A percentile compares a stretch with the other conserved stretches of the same genome.
These are phyloP conservation scores for Penicillium flavigenum DNA, from an alignment of 495 filamentous ascomycete genomes.

Conservation along the genomic window DNA sequence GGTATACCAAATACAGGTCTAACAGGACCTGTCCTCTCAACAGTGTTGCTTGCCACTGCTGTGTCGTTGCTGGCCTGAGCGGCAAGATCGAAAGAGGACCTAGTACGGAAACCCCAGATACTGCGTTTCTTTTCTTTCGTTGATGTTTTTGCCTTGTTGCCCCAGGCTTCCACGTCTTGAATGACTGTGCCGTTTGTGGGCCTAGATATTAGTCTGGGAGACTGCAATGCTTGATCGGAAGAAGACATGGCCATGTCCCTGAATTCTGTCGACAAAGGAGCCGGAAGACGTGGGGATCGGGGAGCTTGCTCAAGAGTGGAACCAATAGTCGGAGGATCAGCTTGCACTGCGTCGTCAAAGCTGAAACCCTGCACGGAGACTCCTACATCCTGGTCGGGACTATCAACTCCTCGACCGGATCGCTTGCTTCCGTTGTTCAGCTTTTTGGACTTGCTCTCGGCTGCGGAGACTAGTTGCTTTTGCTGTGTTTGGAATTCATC, in stretches of 20 bases:
- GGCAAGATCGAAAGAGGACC: slow-evolving; percentile 60
- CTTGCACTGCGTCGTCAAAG: slow-evolving; percentile 80
- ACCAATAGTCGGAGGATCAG: slow-evolving; percentile 63
- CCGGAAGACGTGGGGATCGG: slow-evolving; percentile 35
- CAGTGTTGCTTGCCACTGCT: slow-evolving; percentile 38
- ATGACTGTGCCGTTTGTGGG: slow-evolving; percentile 86
- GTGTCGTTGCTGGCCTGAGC: slow-evolving; percentile 40
- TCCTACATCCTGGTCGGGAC: slow-evolving; percentile 37
- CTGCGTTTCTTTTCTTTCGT: slow-evolving; percentile 85
- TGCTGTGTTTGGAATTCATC: slow-evolving; percentile 18
- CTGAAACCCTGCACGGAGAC: slow-evolving; percentile 73
- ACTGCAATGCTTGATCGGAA: slow-evolving; percentile 27
- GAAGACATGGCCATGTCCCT: slow-evolving; percentile 29
- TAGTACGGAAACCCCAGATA: slow-evolving; percentile 86
- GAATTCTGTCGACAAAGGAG: slow-evolving; percentile 28
- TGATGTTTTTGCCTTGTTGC: slow-evolving; percentile 63
- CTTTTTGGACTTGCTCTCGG: slow-evolving; percentile 30
- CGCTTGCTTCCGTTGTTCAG: slow-evolving; percentile 44
- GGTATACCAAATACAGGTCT: slow-evolving; percentile 84
- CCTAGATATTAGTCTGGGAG: slow-evolving; percentile 71
- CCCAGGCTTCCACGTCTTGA: slow-evolving; percentile 83
- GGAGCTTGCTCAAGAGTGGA: slow-evolving; percentile 45
- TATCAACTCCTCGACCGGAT: slow-evolving; percentile 42
- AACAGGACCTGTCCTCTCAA: slow-evolving; percentile 56
- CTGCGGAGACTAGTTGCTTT: slow-evolving; percentile 18